Evolutionary conservation across 2,329 filamentous ascomycete genomes (phyloP).

Genomic region (Bipolaris gigantea): DNA sequence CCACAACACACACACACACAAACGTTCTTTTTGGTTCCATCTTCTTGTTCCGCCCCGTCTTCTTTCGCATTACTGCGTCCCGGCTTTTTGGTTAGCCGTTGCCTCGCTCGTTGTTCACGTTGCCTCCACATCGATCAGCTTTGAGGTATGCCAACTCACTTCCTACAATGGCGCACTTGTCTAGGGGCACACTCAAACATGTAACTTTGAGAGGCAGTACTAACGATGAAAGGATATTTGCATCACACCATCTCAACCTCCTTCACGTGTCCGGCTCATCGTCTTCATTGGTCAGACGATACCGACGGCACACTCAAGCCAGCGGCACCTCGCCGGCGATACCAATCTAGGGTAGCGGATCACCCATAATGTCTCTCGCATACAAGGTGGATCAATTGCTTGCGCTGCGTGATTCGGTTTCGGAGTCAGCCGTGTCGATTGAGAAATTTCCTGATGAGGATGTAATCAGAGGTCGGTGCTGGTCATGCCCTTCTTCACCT

Average conservation of each 20-base stretch:
- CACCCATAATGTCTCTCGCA: conserved; percentile 35
- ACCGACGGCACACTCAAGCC: conserved; percentile 8
- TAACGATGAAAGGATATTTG: conserved; percentile 37
- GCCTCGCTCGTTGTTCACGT: conserved; percentile 37
- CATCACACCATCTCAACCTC: conserved; percentile 44
- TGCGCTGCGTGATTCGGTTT: conserved; percentile 46
- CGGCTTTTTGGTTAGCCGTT: conserved; percentile 46
- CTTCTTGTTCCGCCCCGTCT: conserved; percentile 39
- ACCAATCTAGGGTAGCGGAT: conserved; percentile 9
- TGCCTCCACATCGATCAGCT: conserved; percentile 32
- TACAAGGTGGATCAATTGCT: conserved; percentile 49
- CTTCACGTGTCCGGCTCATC: conserved; percentile 18
- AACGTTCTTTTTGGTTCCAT: conserved; percentile 43
- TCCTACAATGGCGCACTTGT: not conserved
- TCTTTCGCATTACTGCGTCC: conserved; percentile 44
- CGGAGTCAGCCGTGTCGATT: conserved; percentile 47
- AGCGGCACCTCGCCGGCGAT: conserved; percentile 12
- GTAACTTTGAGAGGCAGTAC: not conserved
- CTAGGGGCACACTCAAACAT: not conserved
- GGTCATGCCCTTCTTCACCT: conserved; percentile 11
- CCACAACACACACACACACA: conserved; percentile 26
- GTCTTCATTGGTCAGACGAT: conserved; percentile 11
- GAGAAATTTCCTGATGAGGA: conserved; percentile 48
- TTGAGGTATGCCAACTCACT: conserved; percentile 31
- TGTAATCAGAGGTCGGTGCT: conserved; percentile 46